These are phyloP conservation scores for Ceraceosorus guamensis DNA, from an alignment of 1,284 basidiomycete species.

Conservation along the genomic window DNA sequence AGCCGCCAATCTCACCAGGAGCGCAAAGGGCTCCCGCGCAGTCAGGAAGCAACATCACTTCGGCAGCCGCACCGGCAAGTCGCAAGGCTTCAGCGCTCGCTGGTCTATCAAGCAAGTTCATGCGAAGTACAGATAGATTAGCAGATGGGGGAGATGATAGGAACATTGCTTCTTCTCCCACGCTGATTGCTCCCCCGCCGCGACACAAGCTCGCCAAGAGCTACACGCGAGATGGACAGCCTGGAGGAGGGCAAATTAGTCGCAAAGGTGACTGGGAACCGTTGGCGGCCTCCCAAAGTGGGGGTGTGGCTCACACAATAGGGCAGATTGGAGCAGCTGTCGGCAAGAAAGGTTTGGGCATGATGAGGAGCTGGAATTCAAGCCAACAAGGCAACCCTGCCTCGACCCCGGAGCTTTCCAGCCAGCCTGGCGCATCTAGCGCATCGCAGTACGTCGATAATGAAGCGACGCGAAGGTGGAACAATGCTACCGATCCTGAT, in stretches of 20 bases:
- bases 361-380: conserved; percentile 19
- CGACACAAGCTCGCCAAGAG: neutral
- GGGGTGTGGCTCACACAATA: conserved; percentile 12
- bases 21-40: too few relatives aligned
- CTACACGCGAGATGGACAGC: neutral
- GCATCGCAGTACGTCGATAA: conserved; percentile 12
- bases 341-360: conserved; percentile 31
- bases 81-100: too few relatives aligned
- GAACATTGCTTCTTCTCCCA: too few relatives aligned
- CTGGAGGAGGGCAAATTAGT: neutral
- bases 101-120: too few relatives aligned
- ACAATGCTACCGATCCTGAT: conserved; percentile 8
- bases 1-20: too few relatives aligned
- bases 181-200: neutral
- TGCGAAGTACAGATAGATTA: too few relatives aligned
- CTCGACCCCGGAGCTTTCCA: conserved; percentile 1
- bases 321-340: conserved; percentile 30
- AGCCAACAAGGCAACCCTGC: conserved; percentile 5
- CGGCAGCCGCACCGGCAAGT: too few relatives aligned
- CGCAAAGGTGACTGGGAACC: neutral
- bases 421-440: conserved; percentile 1
- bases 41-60: too few relatives aligned
- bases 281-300: conserved; percentile 15
- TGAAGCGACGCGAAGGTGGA: conserved; percentile 26
- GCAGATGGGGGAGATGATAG: too few relatives aligned